Base-by-base conservation (phyloP, 2,329 filamentous ascomycete genomes). In the Pseudopyrenochaeta lycopersici region DNA sequence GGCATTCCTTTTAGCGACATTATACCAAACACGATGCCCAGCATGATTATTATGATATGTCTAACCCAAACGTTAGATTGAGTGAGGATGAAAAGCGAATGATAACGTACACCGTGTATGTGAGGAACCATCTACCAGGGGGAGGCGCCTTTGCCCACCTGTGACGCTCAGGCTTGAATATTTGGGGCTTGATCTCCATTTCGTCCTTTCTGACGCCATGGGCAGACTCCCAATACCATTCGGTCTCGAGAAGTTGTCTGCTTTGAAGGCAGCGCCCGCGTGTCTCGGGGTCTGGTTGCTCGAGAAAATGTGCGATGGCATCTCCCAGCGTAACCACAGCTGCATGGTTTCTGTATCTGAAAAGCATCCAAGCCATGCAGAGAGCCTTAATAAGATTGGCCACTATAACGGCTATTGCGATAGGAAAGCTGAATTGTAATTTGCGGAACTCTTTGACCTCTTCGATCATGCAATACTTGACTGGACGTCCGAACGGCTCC, bases 361-460 rank as follows among this genome's bases (percentile, higher is more conserved):
- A 66, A 4, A 64, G 51, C 4, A 58, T 62, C 40, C 53, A 21
- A 17, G 58, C 59, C 7, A 58, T 54, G 21, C 44, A 51, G 6
- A 33, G 17, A 0, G 42, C 45, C 17, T 64, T 64, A 31, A 56
- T 27, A 1, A 60, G 2, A 10, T 60, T 64, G 21, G 46, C 18
- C 5, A 56, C 1, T 2, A 60, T 54, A 11, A 63, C 55, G 6
- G 36, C 12, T 4, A 58, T 33, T 6, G 67, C 58, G 11, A 75
- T 60, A 2, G 60, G 36, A n/a, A 69, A 42, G 46, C 58, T 69
- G 49, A 71, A 67, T 27, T 72, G 53, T 3, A 73, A 21, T 33
- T 64, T 64, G 51, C 69, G 73, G 1, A 52, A 32, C 30, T 71
- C 66, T 2, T 61, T 41, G 0, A 56, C 54, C 7, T 42, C 23